These are phyloP conservation scores for Hymenoscyphus albidus DNA, from an alignment of 2,329 filamentous ascomycete genomes.

Conservation along the genomic window DNA sequence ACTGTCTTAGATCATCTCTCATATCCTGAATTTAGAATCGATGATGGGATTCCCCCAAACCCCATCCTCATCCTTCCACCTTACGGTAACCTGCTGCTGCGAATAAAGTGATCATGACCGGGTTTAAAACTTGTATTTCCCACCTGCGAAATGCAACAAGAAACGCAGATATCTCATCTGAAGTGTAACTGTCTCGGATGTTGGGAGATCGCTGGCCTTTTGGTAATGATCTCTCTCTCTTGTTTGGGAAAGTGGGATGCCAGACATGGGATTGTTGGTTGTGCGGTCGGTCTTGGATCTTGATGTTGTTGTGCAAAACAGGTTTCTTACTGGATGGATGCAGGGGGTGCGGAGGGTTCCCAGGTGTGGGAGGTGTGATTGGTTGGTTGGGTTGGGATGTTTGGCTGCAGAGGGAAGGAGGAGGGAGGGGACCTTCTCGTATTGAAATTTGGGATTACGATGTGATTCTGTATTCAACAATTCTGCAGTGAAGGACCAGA, in stretches of 20 bases:
- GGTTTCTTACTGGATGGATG: neutral
- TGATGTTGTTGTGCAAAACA: neutral
- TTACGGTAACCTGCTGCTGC: too few relatives aligned
- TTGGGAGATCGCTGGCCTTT: neutral
- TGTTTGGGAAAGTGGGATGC: neutral
- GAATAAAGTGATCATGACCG: neutral
- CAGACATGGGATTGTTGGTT: neutral
- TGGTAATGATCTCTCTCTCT: neutral
- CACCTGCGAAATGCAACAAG: neutral
- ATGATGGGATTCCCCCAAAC: too few relatives aligned
- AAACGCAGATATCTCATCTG: neutral
- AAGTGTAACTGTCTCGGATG: neutral
- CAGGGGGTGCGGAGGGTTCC: neutral
- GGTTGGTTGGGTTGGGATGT: too few relatives aligned
- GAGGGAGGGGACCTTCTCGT: too few relatives aligned
- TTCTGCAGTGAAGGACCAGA: too few relatives aligned
- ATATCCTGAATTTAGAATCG: too few relatives aligned
- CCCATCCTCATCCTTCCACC: too few relatives aligned
- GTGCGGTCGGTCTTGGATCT: neutral
- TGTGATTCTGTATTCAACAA: too few relatives aligned
- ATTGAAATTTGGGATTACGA: too few relatives aligned
- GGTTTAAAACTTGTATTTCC: neutral
- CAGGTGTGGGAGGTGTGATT: too few relatives aligned
- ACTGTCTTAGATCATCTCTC: too few relatives aligned
- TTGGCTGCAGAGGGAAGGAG: too few relatives aligned